phyloP scores from a whole-genome alignment of 1,284 basidiomycete genomes.

The Pseudozyma sp. region DNA sequence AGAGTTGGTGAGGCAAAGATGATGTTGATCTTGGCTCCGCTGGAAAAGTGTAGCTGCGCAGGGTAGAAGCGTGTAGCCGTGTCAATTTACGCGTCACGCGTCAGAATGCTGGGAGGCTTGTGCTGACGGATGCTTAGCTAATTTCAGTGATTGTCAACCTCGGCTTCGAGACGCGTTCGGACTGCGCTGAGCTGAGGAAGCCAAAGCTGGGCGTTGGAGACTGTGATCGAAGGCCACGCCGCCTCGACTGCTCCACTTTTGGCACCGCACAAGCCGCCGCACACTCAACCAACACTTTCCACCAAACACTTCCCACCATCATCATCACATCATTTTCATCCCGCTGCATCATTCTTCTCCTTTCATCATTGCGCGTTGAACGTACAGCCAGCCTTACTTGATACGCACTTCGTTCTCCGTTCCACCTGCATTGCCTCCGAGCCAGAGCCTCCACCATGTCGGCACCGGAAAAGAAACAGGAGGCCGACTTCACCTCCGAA shows the following conservation, averaged over 20 bases:
- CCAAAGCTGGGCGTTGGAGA: neutral
- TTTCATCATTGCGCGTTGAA: neutral
- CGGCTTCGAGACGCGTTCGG: neutral
- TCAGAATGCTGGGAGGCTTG: neutral
- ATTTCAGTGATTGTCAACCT: neutral
- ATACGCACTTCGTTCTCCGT: neutral
- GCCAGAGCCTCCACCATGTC: conserved; percentile 24
- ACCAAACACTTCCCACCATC: neutral
- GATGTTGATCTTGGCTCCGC: neutral
- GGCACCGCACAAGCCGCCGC: conserved; percentile 35
- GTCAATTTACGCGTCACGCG: conserved; percentile 26
- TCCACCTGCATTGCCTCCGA: too few relatives aligned
- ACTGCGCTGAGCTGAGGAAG: neutral
- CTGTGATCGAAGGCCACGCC: conserved; percentile 55
- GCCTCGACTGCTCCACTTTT: conserved; percentile 28
- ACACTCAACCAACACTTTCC: conserved; percentile 14
- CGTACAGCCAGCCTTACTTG: too few relatives aligned
- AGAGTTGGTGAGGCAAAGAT: neutral
- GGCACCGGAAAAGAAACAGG: conserved; percentile 71
- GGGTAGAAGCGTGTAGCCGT: neutral
- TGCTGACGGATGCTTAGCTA: conserved; percentile 6
- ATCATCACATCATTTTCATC: conserved; percentile 1
- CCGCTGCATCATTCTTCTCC: neutral
- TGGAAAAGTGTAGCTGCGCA: conserved; percentile 1
- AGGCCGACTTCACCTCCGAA: conserved; percentile 73